Conservation (phyloP, 176 grass and related monocot species). For the Saccharum spontaneum region DNA sequence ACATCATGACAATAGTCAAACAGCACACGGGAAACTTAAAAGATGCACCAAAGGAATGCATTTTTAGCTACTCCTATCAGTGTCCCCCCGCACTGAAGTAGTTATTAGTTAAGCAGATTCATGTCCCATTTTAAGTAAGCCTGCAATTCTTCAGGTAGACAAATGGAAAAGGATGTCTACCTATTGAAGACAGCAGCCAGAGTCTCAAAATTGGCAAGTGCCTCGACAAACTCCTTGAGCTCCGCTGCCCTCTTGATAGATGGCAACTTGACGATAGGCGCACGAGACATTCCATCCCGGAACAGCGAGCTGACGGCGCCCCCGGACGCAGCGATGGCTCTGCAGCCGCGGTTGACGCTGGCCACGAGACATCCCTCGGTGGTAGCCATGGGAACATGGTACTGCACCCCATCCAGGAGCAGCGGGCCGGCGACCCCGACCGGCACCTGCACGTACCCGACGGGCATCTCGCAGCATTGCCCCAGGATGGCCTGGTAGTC, state of each 20-base stretch:
- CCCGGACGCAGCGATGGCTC: conserved; percentile 57
- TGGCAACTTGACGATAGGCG: conserved; percentile 55
- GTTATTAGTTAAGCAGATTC: conserved; percentile 23
- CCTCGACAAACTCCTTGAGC: conserved; percentile 64
- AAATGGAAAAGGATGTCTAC: conserved; percentile 34
- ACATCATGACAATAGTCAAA: conserved; percentile 23
- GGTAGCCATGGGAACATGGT: conserved; percentile 69
- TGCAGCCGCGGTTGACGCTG: conserved; percentile 69
- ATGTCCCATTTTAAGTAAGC: conserved; percentile 21
- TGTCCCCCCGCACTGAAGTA: background rate
- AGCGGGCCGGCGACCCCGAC: conserved; percentile 72
- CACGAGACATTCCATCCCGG: conserved; percentile 62
- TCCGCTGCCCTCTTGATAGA: conserved; percentile 49
- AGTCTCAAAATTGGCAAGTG: conserved; percentile 49
- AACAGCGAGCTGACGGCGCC: conserved; percentile 53
- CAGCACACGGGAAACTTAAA: conserved; percentile 19
- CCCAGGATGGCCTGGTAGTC: conserved; percentile 63
- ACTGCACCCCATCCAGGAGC: conserved; percentile 53
- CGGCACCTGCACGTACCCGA: conserved; percentile 65
- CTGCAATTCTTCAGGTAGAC: background rate
- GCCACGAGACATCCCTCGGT: conserved; percentile 82
- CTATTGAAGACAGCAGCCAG: conserved; percentile 58
- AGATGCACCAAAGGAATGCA: background rate
- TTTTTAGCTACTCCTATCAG: background rate
- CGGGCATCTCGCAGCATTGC: conserved; percentile 75